Conservation (phyloP, 352 stramenopile genomes). For the Pythium biforme region DNA sequence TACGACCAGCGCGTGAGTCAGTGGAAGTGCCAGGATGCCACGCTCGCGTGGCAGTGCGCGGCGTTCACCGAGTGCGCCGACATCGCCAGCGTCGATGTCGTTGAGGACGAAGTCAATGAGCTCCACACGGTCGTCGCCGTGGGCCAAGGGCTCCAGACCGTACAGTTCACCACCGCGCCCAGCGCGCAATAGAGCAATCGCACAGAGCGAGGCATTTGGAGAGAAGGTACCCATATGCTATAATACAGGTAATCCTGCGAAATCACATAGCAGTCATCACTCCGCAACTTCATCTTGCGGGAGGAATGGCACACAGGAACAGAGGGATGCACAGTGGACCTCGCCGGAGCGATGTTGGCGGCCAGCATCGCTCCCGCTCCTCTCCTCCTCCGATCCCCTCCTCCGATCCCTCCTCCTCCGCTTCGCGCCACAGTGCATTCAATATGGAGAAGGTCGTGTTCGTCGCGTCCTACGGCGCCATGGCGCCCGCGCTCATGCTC, state of each 20-base stretch:
- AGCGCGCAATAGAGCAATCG: too few relatives aligned
- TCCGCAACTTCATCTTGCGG: neutral
- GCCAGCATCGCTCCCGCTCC: neutral
- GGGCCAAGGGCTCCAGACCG: conserved; percentile 73
- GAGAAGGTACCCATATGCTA: conserved; percentile 9
- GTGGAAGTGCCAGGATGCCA: conserved; percentile 36
- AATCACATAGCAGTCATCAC: neutral
- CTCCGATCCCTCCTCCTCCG: neutral
- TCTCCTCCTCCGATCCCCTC: neutral
- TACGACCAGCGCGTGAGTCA: conserved; percentile 87
- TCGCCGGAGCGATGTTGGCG: too few relatives aligned
- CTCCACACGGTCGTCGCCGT: conserved; percentile 53
- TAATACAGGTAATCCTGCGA: neutral
- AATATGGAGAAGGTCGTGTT: conserved; percentile 28
- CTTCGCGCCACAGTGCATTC: too few relatives aligned
- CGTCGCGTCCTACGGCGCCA: conserved; percentile 19
- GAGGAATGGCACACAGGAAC: neutral
- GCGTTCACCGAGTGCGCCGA: conserved; percentile 81
- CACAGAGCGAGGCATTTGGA: too few relatives aligned
- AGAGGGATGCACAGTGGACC: neutral
- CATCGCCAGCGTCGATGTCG: conserved; percentile 62
- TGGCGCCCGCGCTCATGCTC: conserved; percentile 29
- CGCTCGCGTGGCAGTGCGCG: conserved; percentile 53
- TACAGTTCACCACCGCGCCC: conserved; percentile 44
- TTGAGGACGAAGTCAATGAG: conserved; percentile 7